A percentile compares a stretch with the other conserved stretches of the same genome.
These are phyloP conservation scores for Ganoderma resinaceum DNA, from an alignment of 1,284 basidiomycete species.

Conservation along the genomic window DNA sequence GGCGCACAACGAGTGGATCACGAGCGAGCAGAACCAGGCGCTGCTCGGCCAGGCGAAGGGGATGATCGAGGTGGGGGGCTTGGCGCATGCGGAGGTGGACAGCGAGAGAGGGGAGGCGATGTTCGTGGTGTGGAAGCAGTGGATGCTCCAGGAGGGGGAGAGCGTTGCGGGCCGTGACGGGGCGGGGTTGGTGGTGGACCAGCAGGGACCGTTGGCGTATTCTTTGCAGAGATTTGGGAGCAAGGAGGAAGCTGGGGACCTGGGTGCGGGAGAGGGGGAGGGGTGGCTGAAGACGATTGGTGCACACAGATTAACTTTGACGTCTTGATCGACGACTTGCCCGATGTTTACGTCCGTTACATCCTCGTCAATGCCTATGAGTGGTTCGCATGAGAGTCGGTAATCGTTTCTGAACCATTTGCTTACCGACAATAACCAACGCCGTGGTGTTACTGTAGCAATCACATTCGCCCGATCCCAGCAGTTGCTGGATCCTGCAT, in stretches of 20 bases:
- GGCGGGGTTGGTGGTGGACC: slow-evolving; percentile 2
- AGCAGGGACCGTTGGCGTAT: slow-evolving; percentile 4
- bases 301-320: neutral
- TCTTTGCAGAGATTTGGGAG: slow-evolving; percentile 6
- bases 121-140: slow-evolving; percentile 15
- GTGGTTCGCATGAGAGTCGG: neutral
- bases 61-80: slow-evolving; percentile 42
- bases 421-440: neutral
- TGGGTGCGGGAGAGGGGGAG: neutral
- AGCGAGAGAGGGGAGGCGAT: slow-evolving; percentile 12
- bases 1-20: slow-evolving; percentile 52
- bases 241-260: neutral
- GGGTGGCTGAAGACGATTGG: neutral
- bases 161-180: neutral
- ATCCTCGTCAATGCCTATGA: neutral
- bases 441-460: neutral
- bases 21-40: slow-evolving; percentile 48
- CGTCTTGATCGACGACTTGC: neutral
- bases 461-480: neutral
- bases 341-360: neutral
- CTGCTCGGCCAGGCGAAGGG: slow-evolving; percentile 42
- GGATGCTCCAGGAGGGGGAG: slow-evolving; percentile 10
- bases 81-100: slow-evolving; percentile 50
- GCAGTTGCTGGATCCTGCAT: neutral
- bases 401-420: neutral